Conservation (phyloP, 2,329 filamentous ascomycete genomes). For the Colletotrichum sp. region DNA sequence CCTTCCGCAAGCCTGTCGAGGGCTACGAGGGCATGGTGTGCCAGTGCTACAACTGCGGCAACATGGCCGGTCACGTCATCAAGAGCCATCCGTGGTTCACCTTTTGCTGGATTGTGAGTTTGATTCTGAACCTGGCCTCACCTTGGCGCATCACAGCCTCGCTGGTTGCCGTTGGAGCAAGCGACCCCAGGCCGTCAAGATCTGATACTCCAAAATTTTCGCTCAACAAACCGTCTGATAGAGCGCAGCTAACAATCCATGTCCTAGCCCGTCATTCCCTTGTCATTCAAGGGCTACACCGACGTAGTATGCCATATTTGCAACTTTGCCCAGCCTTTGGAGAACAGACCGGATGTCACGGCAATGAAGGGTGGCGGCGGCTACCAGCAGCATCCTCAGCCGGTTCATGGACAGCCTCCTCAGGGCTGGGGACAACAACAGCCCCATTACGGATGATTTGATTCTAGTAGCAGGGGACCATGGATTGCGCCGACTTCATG, state of each 20-base stretch:
- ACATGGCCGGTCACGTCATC: conserved; percentile 64
- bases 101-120: conserved; percentile 74
- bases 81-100: conserved; percentile 78
- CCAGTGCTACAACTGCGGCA: conserved; percentile 72
- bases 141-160: not conserved
- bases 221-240: not conserved
- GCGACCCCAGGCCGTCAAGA: not conserved
- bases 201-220: not conserved
- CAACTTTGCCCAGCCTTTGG: conserved; percentile 74
- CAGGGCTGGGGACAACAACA: conserved; percentile 35
- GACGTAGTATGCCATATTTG: conserved; percentile 79
- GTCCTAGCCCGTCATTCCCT: conserved; percentile 70
- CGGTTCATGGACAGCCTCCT: conserved; percentile 34
- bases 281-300: conserved; percentile 70
- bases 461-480: not conserved
- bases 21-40: conserved; percentile 68
- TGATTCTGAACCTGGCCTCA: too few relatives aligned
- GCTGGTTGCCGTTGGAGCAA: not conserved
- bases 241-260: not conserved
- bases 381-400: conserved; percentile 30
- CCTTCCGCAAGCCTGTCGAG: conserved; percentile 62
- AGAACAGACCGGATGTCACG: conserved; percentile 61
- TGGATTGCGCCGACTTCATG: not conserved
- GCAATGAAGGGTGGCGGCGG: conserved; percentile 53
- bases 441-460: conserved; percentile 17